These are phyloP conservation scores for Ceratocystis papillata DNA, from an alignment of 2,329 filamentous ascomycete genomes.

Conservation along the genomic window DNA sequence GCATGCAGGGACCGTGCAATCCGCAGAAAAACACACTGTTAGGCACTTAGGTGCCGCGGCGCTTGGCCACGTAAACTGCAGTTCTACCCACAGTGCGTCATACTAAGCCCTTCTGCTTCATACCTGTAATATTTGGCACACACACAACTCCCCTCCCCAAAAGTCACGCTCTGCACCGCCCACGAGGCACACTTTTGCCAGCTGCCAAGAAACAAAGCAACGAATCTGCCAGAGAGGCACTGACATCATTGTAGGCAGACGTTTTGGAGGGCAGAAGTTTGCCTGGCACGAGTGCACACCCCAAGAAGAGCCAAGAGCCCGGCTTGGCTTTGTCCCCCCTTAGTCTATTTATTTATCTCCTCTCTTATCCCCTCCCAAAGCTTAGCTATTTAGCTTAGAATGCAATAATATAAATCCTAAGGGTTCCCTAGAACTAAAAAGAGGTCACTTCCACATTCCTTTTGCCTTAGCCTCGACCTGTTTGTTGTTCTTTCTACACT, in stretches of 20 bases:
- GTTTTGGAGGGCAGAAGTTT: not conserved
- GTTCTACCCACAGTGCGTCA: not conserved
- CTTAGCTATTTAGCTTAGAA: not conserved
- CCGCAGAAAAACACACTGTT: not conserved
- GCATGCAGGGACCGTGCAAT: not conserved
- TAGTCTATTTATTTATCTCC: not conserved
- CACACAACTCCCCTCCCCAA: not conserved
- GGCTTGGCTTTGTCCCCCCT: not conserved
- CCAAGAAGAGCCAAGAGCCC: not conserved
- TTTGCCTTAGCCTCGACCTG: not conserved
- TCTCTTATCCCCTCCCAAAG: not conserved
- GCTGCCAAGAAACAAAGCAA: too few species aligned
- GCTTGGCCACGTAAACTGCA: too few species aligned
- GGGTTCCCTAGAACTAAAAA: not conserved
- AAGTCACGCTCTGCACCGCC: conserved; percentile 14
- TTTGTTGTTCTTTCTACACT: not conserved
- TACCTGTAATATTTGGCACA: not conserved
- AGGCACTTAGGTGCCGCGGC: not conserved
- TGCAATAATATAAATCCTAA: not conserved
- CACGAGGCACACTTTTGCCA: conserved; percentile 14
- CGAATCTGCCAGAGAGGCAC: not conserved
- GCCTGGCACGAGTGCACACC: not conserved
- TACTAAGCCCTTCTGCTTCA: not conserved
- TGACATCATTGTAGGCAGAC: conserved; percentile 13
- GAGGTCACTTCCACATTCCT: conserved; percentile 4